Evolutionary conservation across 805 yeast genomes (phyloP).

Genomic region (Yarrowia deformans): DNA sequence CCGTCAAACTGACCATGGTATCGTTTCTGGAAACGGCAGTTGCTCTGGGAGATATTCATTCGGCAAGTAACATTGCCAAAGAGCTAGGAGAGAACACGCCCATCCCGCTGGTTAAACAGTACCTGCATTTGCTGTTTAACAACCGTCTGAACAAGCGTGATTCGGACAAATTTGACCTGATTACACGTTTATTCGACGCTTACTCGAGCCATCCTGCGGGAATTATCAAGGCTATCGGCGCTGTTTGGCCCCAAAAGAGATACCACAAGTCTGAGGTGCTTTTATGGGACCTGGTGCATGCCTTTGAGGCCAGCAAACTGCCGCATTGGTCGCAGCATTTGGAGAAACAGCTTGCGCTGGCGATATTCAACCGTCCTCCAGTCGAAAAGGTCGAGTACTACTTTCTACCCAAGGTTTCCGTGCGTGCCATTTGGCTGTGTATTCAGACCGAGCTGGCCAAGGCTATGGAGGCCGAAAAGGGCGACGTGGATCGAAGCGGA

Average conservation of each 20-base stretch:
- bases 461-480: slow-evolving; percentile 18
- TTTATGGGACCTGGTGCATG: slow-evolving; percentile 10
- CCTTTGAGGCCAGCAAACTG: slow-evolving; percentile 29
- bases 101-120: slow-evolving; percentile 16
- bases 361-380: neutral
- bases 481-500: slow-evolving; percentile 10
- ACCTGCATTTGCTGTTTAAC: slow-evolving; percentile 15
- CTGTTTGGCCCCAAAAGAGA: slow-evolving; percentile 4
- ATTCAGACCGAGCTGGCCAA: slow-evolving; percentile 32
- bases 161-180: slow-evolving; percentile 2
- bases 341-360: slow-evolving; percentile 26
- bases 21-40: slow-evolving; percentile 20
- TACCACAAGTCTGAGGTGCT: slow-evolving; percentile 11
- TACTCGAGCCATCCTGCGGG: neutral
- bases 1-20: slow-evolving; percentile 12
- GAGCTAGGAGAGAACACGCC: neutral
- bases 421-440: slow-evolving; percentile 35
- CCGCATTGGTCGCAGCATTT: slow-evolving; percentile 28
- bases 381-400: slow-evolving; percentile 35
- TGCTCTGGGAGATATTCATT: slow-evolving; percentile 15
- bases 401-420: slow-evolving; percentile 21
- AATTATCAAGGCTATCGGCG: slow-evolving; percentile 7
- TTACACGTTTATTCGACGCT: slow-evolving; percentile 6
- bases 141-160: neutral
- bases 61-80: slow-evolving; percentile 4